Percentiles rank a stretch among this genome's conserved stretches.
These are phyloP conservation scores for Sarcocystis neurona DNA, from an alignment of 169 alveolate genomes.

Conservation along the genomic window DNA sequence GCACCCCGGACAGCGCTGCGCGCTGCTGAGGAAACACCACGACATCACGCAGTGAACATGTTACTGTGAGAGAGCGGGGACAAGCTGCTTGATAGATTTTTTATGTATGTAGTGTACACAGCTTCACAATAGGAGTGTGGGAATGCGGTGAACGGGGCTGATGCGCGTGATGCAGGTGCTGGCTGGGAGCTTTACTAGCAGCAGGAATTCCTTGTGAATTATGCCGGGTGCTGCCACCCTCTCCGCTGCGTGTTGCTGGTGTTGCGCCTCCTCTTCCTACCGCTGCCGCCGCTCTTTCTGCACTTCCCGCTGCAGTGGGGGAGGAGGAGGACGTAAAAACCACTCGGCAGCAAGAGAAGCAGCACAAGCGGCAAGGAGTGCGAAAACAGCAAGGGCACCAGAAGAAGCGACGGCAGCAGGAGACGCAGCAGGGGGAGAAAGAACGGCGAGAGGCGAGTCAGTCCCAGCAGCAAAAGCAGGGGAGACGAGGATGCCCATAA, in stretches of 20 bases:
- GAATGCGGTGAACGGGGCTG: neutral
- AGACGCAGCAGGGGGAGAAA: too few species aligned
- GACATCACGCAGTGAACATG: neutral
- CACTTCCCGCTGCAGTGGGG: neutral
- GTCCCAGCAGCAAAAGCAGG: too few species aligned
- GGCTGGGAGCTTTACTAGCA: constrained; percentile 23
- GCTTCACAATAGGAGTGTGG: neutral
- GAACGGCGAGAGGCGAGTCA: too few species aligned
- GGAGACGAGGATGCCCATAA: too few species aligned
- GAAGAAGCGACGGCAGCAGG: too few species aligned
- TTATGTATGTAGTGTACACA: neutral
- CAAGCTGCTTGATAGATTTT: neutral
- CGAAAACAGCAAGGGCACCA: too few species aligned
- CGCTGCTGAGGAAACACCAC: too few species aligned
- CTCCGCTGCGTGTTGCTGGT: neutral
- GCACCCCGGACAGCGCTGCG: too few species aligned
- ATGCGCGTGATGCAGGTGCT: constrained; percentile 20
- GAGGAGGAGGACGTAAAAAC: neutral
- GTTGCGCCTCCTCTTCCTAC: neutral
- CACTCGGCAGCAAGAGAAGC: too few species aligned
- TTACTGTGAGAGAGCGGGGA: neutral
- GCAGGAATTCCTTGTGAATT: constrained; percentile 20
- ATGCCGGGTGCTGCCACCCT: constrained; percentile 36
- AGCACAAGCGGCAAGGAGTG: too few species aligned
- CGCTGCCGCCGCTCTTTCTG: neutral